Percentiles rank a stretch among this genome's conserved stretches.
Evolutionary conservation across 495 filamentous ascomycete species (phyloP).

Genomic region (Neurospora sp.): DNA sequence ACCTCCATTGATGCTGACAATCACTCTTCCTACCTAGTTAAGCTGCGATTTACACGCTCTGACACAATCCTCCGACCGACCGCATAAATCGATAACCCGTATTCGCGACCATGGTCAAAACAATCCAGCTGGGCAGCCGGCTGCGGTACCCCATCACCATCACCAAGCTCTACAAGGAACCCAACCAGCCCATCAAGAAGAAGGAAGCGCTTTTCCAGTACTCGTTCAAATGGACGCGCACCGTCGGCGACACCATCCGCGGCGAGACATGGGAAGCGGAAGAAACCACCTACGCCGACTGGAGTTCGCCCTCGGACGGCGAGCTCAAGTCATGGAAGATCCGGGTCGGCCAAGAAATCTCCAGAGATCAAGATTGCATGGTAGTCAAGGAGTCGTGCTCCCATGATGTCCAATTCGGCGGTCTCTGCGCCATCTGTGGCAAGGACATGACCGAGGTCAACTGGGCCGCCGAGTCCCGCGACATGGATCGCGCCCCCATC

Average conservation of each 20-base stretch:
- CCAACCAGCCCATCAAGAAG: conserved; percentile 62
- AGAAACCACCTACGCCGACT: conserved; percentile 61
- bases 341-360: conserved; percentile 58
- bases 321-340: conserved; percentile 66
- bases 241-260: conserved; percentile 61
- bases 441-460: conserved; percentile 83
- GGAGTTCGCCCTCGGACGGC: conserved; percentile 75
- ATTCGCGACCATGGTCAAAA: conserved; percentile 21
- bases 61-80: background rate
- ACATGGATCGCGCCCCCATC: conserved; percentile 74
- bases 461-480: conserved; percentile 40
- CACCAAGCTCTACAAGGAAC: conserved; percentile 67
- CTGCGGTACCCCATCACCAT: conserved; percentile 95
- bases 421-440: conserved; percentile 83
- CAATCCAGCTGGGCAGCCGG: conserved; percentile 38
- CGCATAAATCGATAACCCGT: background rate
- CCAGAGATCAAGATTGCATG: conserved; percentile 46
- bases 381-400: conserved; percentile 85
- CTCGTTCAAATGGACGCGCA: conserved; percentile 61
- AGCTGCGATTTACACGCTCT: background rate
- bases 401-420: conserved; percentile 82
- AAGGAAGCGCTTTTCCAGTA: conserved; percentile 74
- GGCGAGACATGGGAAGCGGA: conserved; percentile 45
- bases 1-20: background rate
- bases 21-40: background rate